These are phyloP conservation scores for Coemansia nantahalensis DNA, from an alignment of 192 early-diverging fungal species.

Conservation along the genomic window DNA sequence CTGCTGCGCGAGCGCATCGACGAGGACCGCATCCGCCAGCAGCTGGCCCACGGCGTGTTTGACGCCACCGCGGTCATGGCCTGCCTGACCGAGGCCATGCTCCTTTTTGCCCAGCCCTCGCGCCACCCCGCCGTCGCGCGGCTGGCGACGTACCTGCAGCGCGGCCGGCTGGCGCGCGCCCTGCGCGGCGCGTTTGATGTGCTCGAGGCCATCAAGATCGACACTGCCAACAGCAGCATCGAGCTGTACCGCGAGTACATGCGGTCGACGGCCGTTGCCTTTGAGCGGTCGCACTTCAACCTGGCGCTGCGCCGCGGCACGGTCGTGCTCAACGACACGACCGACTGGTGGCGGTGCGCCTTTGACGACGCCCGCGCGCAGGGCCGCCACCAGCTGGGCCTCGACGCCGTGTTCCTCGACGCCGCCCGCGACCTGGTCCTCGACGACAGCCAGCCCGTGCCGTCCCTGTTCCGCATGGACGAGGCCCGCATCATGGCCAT, in stretches of 20 bases:
- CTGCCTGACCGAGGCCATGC: slow-evolving; percentile 63
- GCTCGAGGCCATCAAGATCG: slow-evolving; percentile 60
- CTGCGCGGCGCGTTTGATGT: slow-evolving; percentile 71
- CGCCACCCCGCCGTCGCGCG: slow-evolving; percentile 63
- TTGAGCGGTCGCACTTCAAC: slow-evolving; percentile 68
- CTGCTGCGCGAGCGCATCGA: slow-evolving; percentile 57
- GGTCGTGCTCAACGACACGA: slow-evolving; percentile 20
- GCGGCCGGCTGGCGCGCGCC: slow-evolving; percentile 61
- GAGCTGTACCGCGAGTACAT: slow-evolving; percentile 66
- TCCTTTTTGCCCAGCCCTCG: slow-evolving; percentile 66
- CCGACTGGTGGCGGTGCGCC: slow-evolving; percentile 44
- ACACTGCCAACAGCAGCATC: slow-evolving; percentile 61
- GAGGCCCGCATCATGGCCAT: slow-evolving; percentile 37
- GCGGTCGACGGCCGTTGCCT: slow-evolving; percentile 62
- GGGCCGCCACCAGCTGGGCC: slow-evolving; percentile 4
- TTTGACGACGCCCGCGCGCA: slow-evolving; percentile 9
- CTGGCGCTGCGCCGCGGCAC: slow-evolving; percentile 27
- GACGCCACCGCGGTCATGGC: slow-evolving; percentile 57
- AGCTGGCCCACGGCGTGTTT: slow-evolving; percentile 67
- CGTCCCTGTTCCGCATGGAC: slow-evolving; percentile 47
- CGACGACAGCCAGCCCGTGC: slow-evolving; percentile 34
- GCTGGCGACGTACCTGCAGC: slow-evolving; percentile 56
- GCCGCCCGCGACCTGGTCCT: slow-evolving; percentile 40
- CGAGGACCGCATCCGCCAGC: slow-evolving; percentile 56
- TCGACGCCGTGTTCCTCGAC: slow-evolving; percentile 27